Evolutionary conservation across 2,329 filamentous ascomycete genomes (phyloP), one percentile per base, ranked within the genome.

Genomic region (Sclerotinia subarctica): DNA sequence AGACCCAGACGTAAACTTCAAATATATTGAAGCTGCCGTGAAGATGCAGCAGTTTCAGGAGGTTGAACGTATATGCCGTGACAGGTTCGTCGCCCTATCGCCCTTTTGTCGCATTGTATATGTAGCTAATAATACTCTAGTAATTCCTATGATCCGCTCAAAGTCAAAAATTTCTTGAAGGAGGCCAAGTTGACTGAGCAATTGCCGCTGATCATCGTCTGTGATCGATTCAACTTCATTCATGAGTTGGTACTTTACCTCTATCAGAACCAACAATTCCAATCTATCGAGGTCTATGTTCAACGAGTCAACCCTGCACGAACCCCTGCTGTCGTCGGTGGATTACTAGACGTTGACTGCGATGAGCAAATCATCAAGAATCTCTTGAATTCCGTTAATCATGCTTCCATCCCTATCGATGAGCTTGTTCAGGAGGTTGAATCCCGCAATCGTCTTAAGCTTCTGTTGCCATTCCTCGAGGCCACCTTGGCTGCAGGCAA

Each of bases 101-200:
- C 21, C 46, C 46, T n/a, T 8, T 47, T 47, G 38, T n/a, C 21
- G 19, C 46, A n/a, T n/a, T 21, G 46, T 10, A n/a, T 47, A 47
- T 47, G 21, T n/a, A n/a, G 46, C 46, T 47, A 47, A 47, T n/a
- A 7, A 47, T 47, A n/a, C 46, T 47, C 19, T n/a, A 47, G 46
- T 47, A 47, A 47, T 47, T 85, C 86, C 77, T 94, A 93, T 81
- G 94, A 97, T 79, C 86, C 93, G 0, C 93, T 97, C 80, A 96
- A 97, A 84, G 93, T 97, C 68, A 97, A 97, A 85, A 99, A 99
- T 83, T 99, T 98, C 87, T 83, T 99, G 70, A 99, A 99, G 83
- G 96, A 99, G 79, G 94, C 95, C 66, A 91, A 90, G 73, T 84
- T 99, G 56, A 89, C 90, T 2, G 95, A 99, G 80, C 94, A 97